These are phyloP conservation scores for Wickerhamiella shivajii DNA, from an alignment of 805 yeast genomes.

Conservation along the genomic window DNA sequence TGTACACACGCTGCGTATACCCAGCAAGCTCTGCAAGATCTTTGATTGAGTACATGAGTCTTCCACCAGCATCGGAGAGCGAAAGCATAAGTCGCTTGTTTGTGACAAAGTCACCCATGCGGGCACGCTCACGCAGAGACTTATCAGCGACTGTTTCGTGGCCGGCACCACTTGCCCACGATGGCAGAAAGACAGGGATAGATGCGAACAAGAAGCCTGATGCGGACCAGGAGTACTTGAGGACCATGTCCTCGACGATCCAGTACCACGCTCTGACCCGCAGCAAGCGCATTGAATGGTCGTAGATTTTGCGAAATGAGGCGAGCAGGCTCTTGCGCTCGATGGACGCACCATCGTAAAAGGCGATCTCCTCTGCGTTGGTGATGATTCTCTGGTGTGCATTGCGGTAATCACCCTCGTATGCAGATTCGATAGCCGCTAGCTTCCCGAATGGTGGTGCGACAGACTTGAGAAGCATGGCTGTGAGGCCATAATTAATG, in stretches of 20 bases:
- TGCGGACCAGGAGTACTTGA: constrained; percentile 90
- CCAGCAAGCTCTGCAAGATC: constrained; percentile 87
- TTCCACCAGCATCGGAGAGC: constrained; percentile 87
- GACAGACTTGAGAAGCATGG: constrained; percentile 49
- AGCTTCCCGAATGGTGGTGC: constrained; percentile 80
- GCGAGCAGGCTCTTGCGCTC: constrained; percentile 54
- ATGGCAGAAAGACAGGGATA: constrained; percentile 64
- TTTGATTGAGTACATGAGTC: constrained; percentile 87
- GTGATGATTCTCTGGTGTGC: constrained; percentile 73
- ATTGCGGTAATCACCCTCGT: constrained; percentile 82
- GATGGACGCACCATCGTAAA: constrained; percentile 73
- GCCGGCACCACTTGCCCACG: constrained; percentile 23
- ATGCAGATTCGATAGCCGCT: constrained; percentile 53
- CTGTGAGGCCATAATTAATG: constrained; percentile 66
- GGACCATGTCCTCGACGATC: constrained; percentile 67
- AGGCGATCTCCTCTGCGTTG: constrained; percentile 87
- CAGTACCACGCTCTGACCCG: constrained; percentile 51
- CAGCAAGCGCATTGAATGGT: constrained; percentile 40
- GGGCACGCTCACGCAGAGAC: constrained; percentile 21
- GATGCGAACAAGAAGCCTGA: constrained; percentile 87
- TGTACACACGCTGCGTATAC: constrained; percentile 73
- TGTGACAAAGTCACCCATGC: constrained; percentile 78
- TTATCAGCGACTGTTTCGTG: constrained; percentile 9
- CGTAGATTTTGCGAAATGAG: constrained; percentile 42
- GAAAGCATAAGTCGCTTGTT: constrained; percentile 83